Base-by-base conservation (phyloP, 352 stramenopile species). In the Phytophthora ramorum region DNA sequence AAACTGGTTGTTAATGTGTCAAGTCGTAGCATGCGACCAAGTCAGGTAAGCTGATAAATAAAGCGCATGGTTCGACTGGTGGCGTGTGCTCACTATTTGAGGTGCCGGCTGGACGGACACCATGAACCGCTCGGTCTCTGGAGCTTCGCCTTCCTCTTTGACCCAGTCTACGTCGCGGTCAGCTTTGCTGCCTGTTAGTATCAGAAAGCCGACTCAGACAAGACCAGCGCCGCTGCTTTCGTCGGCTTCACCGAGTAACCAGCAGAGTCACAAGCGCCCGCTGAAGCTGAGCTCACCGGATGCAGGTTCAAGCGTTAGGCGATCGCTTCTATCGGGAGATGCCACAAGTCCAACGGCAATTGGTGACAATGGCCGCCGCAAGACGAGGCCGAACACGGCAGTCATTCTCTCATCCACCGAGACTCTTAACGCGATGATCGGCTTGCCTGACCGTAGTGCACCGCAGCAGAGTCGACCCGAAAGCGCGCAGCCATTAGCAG, bases 381-480 rank as follows among this genome's bases (percentile, higher is more conserved):
- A 79, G 55, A n/a, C 68, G 2, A 63, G 76, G 3, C 76, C 76
- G 0, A 71, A 63, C 13, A 87, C 78, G 1, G 79, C 76, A 5
- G 19, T 76, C 8, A 9, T 43, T 4, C 58, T 81, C 0, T 69
- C 69, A 0, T 71, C 73, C 7, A 76, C 71, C 1, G 55, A 64
- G 9, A 78, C 71, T 5, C 60, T 88, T 22, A 57, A 85, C n/a
- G 49, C 69, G 0, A 51, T 91, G 17, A 69, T 89, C 2, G 49
- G 57, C 22, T 13, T 45, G 12, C 22, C 55, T 5, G 32, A 66
- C 32, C 22, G 45, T 17, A 22, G 30, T 45, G 12, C 7, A 45
- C 22, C 6, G 26, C 65, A 61, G 35, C 46, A 66, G 17, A 44
- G 3, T 54, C 52, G 63, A 30, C 57, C 57, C 1, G 58, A 66